phyloP scores from a whole-genome alignment of 257 asterid genomes.

The Petrea volubilis region DNA sequence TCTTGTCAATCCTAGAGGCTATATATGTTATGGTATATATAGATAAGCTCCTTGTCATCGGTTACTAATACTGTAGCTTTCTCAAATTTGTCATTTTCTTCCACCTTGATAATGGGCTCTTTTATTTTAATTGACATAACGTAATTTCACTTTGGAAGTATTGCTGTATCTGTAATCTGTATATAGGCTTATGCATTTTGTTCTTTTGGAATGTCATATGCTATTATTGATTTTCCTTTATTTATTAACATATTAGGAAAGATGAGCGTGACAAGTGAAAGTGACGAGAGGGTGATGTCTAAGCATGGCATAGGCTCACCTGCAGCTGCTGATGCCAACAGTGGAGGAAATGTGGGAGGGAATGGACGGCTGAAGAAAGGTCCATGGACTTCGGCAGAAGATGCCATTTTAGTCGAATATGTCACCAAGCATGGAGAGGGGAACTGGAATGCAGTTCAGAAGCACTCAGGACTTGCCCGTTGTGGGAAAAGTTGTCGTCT shows the following conservation, averaged over 20 bases:
- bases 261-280: conserved; percentile 53
- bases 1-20: conserved; percentile 10
- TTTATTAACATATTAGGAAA: conserved; percentile 25
- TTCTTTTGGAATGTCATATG: background rate
- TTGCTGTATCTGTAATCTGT: too few species aligned
- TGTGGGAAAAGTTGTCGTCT: conserved; percentile 91
- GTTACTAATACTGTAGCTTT: background rate
- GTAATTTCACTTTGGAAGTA: background rate
- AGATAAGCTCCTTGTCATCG: background rate
- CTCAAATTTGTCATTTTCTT: background rate
- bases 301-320: conserved; percentile 42
- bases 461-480: conserved; percentile 79
- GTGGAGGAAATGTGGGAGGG: conserved; percentile 48
- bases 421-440: conserved; percentile 77
- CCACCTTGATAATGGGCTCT: background rate
- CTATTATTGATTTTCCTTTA: background rate
- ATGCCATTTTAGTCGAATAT: conserved; percentile 60
- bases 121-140: background rate
- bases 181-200: background rate
- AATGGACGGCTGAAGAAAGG: conserved; percentile 65
- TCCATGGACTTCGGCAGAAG: conserved; percentile 90
- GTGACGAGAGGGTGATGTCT: conserved; percentile 46
- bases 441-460: conserved; percentile 81
- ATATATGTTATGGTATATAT: background rate
- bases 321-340: conserved; percentile 45